Percentiles rank a stretch among this genome's conserved stretches.
Evolutionary conservation across 148 eudicot species (phyloP).

Genomic region (Amaranthus palmeri): DNA sequence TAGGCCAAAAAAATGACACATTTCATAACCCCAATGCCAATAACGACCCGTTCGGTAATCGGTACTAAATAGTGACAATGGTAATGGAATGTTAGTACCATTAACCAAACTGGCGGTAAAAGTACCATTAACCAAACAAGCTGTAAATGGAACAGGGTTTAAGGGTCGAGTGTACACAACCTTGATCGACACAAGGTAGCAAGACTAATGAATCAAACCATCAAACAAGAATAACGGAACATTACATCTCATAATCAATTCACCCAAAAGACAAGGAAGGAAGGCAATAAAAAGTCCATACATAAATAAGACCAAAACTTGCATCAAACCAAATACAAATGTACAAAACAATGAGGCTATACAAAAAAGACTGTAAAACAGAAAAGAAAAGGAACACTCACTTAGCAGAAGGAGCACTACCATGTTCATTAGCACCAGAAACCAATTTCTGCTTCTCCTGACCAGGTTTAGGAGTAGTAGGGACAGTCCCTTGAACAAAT

Average conservation of each 20-base stretch:
- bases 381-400: neutral
- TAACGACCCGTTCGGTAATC: too few relatives aligned
- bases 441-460: conserved; percentile 11
- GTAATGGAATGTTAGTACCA: too few relatives aligned
- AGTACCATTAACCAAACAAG: too few relatives aligned
- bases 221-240: neutral
- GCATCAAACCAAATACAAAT: neutral
- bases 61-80: too few relatives aligned
- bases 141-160: too few relatives aligned
- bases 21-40: too few relatives aligned
- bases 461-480: conserved; percentile 23
- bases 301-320: neutral
- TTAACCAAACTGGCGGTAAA: too few relatives aligned
- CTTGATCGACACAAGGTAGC: too few relatives aligned
- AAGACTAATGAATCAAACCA: neutral
- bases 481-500: conserved; percentile 9
- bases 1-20: neutral
- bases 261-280: neutral
- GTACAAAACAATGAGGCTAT: neutral
- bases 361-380: too few relatives aligned
- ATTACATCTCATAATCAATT: neutral
- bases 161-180: too few relatives aligned
- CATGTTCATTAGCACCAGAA: conserved; percentile 24
- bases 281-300: neutral
- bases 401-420: conserved; percentile 29